Evolutionary conservation across 805 yeast genomes (phyloP), one percentile per base, ranked within the genome.

Genomic region (Yarrowia osloensis): DNA sequence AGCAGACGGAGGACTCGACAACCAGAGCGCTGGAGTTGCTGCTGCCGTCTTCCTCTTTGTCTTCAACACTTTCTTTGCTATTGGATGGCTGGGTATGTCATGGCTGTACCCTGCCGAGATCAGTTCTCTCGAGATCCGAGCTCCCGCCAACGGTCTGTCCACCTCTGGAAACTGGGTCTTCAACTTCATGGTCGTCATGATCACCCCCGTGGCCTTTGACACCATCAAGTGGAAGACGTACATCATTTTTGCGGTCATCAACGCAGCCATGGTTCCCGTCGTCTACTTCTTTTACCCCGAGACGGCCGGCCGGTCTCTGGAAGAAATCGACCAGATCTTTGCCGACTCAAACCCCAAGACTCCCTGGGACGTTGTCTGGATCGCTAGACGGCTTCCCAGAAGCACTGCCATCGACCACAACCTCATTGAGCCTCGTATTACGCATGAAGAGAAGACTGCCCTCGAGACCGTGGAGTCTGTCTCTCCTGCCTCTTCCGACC

Each of bases 11-110:
- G 55, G 55, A 29, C 55, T 50, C 39, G 55, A 50, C 19, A 50
- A 50, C 19, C 19, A 4, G 12, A 29, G 13, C 5, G 55, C 55
- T 12, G 55, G 55, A 91, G 0, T 81, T 49, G 46, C 46, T 13
- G 55, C 55, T 31, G 55, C 55, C 19, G 55, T 50, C 13, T 50
- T 50, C 19, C 55, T 50, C 3, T 50, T 50, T 19, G 55, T 50
- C 19, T 50, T 50, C 39, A 50, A 50, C 55, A 50, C 55, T 9
- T 50, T 50, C 17, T 54, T 54, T 26, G 42, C 62, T 11, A 54
- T 54, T 13, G 62, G 62, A 4, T 54, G 46, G 46, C 42, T 37
- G 8, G 46, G 62, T 3, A 39, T 54, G 46, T 50, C 55, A 2
- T 50, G 55, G 55, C 39, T 50, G 39, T 50, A 49, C 11, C 54